A percentile compares a stretch with the other conserved stretches of the same genome.
Conservation (phyloP, 257 asterid genomes). For the Fraxinus cuspidata region DNA sequence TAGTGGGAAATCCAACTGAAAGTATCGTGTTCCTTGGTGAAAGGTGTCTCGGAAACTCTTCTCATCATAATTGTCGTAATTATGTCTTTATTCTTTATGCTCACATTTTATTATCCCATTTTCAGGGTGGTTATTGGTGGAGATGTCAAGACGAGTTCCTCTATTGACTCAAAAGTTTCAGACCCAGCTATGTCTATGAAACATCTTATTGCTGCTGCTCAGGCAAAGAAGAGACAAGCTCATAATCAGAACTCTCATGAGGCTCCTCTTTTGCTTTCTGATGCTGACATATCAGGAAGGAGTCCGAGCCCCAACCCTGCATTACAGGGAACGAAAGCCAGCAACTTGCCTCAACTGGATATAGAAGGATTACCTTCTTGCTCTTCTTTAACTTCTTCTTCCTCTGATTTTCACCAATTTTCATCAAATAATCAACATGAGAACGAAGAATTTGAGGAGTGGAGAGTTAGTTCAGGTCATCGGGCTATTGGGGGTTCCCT, state of each 20-base stretch:
- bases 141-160: slow-evolving; percentile 42
- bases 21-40: slow-evolving; percentile 41
- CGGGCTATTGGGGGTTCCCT: slow-evolving; percentile 69
- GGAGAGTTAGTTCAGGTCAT: slow-evolving; percentile 66
- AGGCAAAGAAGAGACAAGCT: slow-evolving; percentile 79
- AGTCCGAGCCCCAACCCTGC: slow-evolving; percentile 58
- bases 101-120: slow-evolving; percentile 31
- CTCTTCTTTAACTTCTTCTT: slow-evolving; percentile 39
- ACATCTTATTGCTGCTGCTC: slow-evolving; percentile 94
- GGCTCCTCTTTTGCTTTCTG: slow-evolving; percentile 41
- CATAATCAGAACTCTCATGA: slow-evolving; percentile 50
- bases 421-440: slow-evolving; percentile 58
- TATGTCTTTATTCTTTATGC: slow-evolving; percentile 29
- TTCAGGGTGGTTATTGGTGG: slow-evolving; percentile 60
- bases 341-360: slow-evolving; percentile 44
- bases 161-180: slow-evolving; percentile 44
- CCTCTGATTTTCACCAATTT: slow-evolving; percentile 52
- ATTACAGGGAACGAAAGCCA: slow-evolving; percentile 50
- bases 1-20: slow-evolving; percentile 46
- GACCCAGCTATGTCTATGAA: slow-evolving; percentile 72
- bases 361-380: slow-evolving; percentile 42
- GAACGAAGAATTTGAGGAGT: slow-evolving; percentile 62
- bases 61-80: neutral
- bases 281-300: slow-evolving; percentile 45
- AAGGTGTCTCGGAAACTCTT: slow-evolving; percentile 49